Evolutionary conservation across 495 filamentous ascomycete genomes (phyloP).

Genomic region (Thermochaetoides thermophila): DNA sequence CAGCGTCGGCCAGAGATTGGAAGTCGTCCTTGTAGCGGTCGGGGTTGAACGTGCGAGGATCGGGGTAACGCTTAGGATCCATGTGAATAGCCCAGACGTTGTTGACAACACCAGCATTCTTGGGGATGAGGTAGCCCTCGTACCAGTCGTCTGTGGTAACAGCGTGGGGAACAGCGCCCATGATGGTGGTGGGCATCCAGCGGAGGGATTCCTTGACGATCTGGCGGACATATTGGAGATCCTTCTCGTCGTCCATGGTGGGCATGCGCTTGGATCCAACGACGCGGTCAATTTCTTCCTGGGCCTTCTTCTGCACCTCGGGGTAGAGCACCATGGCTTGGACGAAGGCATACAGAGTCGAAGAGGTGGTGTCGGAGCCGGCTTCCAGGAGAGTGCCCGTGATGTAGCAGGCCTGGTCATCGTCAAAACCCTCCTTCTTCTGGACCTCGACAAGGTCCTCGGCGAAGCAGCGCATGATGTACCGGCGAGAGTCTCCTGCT

Average conservation of each 20-base stretch:
- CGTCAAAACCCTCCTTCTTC: conserved; percentile 24
- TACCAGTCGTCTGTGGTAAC: conserved; percentile 36
- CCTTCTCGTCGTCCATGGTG: conserved; percentile 32
- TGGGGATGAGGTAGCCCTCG: conserved; percentile 37
- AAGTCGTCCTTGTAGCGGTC: conserved; percentile 17
- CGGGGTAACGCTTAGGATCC: conserved; percentile 21
- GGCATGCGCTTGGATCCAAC: conserved; percentile 35
- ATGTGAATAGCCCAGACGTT: conserved; percentile 35
- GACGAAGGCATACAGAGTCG: conserved; percentile 40
- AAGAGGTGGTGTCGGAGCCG: conserved; percentile 42
- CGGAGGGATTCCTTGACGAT: conserved; percentile 43
- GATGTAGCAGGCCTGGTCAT: conserved; percentile 28
- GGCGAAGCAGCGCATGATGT: conserved; percentile 25
- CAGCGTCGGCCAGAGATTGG: conserved; percentile 16
- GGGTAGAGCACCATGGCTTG: conserved; percentile 42
- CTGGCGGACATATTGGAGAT: conserved; percentile 37
- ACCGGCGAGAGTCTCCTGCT: conserved; percentile 13
- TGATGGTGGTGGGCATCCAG: conserved; percentile 42
- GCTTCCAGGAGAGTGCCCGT: conserved; percentile 40
- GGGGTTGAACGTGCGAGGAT: conserved; percentile 25
- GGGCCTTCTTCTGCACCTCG: conserved; percentile 32
- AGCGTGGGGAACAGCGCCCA: conserved; percentile 41
- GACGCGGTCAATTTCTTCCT: conserved; percentile 41
- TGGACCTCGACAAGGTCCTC: conserved; percentile 25
- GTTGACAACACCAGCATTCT: conserved; percentile 28